Evolutionary conservation across 352 stramenopile genomes (phyloP), one percentile per base, ranked within the genome.

Genomic region (Phytophthora hibernalis): DNA sequence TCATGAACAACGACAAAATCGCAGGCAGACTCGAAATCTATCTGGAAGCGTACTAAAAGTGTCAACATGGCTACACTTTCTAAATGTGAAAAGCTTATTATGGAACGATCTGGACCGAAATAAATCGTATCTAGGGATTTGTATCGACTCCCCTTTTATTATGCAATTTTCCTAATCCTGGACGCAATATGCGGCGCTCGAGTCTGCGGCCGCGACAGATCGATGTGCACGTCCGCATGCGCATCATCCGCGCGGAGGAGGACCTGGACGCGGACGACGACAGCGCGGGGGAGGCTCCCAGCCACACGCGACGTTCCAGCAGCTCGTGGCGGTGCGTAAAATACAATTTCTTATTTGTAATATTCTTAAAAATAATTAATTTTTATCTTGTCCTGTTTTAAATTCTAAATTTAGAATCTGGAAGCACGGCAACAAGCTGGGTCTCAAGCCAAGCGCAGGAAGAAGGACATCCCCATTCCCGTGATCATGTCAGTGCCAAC

Each of bases 391-490:
- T 54, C 13, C 37, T 60, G 24, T 28, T 28, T 28, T 28, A n/a
- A 40, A 26, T 48, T 37, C 37, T 44, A 65, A 38, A 57, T 40
- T 37, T 72, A 92, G 83, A 84, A 71, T n/a, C 51, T 92, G 16
- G 83, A 89, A 47, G 81, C 90, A 28, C 83, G 83, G 44, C 69
- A 85, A 26, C 75, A 80, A 37, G 55, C 77, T 50, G 54, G 58
- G 0, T 55, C 53, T 0, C 66, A 72, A 68, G 63, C 65, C 2
- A 85, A 84, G 31, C 74, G 87, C 28, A 90, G 87, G 64, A 95
- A 96, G 74, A 95, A 94, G 69, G 89, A 95, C 65, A 96, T 95
- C 63, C 84, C 88, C 20, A 96, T 92, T 38, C 87, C 88, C 12
- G 80, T 95, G 60, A 96, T 90, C 60, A 72, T 91, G 18, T 70